Evolutionary conservation across 1,284 basidiomycete genomes (phyloP).

Genomic region (Leccinum ponderosum): DNA sequence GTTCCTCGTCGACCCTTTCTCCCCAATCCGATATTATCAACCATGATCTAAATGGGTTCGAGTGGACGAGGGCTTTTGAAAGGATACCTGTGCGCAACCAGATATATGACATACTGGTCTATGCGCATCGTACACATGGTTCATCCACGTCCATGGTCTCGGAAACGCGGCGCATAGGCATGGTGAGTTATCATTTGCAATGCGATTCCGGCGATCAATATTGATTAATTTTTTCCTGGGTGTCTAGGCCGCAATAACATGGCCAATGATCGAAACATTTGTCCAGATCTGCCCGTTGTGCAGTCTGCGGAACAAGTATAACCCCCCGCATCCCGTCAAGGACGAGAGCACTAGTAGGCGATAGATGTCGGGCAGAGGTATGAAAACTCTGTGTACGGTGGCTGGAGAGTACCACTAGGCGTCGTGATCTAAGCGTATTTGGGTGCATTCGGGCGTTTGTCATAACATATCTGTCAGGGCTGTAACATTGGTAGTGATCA

Average conservation of each 20-base stretch:
- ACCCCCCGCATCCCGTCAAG: slow-evolving; percentile 20
- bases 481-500: slow-evolving; percentile 8
- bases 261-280: slow-evolving; percentile 74
- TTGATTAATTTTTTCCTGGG: slow-evolving; percentile 5
- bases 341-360: slow-evolving; percentile 18
- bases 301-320: slow-evolving; percentile 38
- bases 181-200: slow-evolving; percentile 45
- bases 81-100: slow-evolving; percentile 65
- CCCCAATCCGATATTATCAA: slow-evolving; percentile 24
- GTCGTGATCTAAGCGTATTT: slow-evolving; percentile 11
- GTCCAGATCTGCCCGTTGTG: slow-evolving; percentile 63
- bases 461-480: slow-evolving; percentile 15
- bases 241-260: slow-evolving; percentile 60
- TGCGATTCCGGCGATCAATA: slow-evolving; percentile 1
- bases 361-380: slow-evolving; percentile 4
- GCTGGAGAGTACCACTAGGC: not conserved
- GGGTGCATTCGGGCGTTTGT: slow-evolving; percentile 15
- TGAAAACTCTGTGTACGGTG: not conserved
- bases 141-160: slow-evolving; percentile 54
- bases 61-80: slow-evolving; percentile 52
- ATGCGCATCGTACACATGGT: slow-evolving; percentile 60
- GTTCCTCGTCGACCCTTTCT: slow-evolving; percentile 17
- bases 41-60: slow-evolving; percentile 29
- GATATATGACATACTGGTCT: slow-evolving; percentile 67
- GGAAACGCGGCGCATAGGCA: slow-evolving; percentile 55